phyloP scores from a whole-genome alignment of 2,329 filamentous ascomycete genomes.

The Diplodia mutila region DNA sequence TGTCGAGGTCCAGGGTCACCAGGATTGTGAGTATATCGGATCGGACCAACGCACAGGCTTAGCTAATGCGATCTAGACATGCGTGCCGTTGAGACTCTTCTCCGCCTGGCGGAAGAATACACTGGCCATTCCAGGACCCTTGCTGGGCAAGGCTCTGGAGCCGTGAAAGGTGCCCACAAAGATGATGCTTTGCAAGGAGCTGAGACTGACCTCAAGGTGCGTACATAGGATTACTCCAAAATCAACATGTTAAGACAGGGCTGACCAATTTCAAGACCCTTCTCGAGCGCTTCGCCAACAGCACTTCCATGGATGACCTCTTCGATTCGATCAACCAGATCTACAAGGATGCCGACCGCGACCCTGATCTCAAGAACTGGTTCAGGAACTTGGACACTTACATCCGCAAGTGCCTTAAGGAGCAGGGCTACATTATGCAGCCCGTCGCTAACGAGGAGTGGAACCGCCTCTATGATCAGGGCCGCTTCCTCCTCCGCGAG shows the following conservation, averaged over 20 bases:
- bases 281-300: constrained; percentile 94
- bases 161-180: constrained; percentile 72
- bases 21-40: constrained; percentile 67
- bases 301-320: constrained; percentile 84
- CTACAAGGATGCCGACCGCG: constrained; percentile 83
- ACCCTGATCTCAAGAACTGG: constrained; percentile 86
- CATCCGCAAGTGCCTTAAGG: constrained; percentile 79
- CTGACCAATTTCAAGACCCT: constrained; percentile 68
- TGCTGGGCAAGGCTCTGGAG: constrained; percentile 65
- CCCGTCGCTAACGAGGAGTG: constrained; percentile 79
- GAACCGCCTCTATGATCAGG: constrained; percentile 82
- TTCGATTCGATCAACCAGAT: constrained; percentile 83
- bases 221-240: constrained; percentile 45
- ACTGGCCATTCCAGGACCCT: constrained; percentile 71
- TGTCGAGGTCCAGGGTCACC: constrained; percentile 92
- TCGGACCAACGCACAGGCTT: neutral
- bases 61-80: constrained; percentile 61
- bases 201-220: constrained; percentile 77
- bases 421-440: constrained; percentile 89
- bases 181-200: constrained; percentile 68
- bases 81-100: constrained; percentile 84
- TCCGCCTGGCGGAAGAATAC: constrained; percentile 84
- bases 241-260: constrained; percentile 44
- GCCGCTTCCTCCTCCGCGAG: constrained; percentile 82
- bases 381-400: constrained; percentile 79